Evolutionary conservation across 768 basidiomycete genomes (phyloP), one percentile per base, ranked within the genome.

Genomic region (Trametes cingulata): DNA sequence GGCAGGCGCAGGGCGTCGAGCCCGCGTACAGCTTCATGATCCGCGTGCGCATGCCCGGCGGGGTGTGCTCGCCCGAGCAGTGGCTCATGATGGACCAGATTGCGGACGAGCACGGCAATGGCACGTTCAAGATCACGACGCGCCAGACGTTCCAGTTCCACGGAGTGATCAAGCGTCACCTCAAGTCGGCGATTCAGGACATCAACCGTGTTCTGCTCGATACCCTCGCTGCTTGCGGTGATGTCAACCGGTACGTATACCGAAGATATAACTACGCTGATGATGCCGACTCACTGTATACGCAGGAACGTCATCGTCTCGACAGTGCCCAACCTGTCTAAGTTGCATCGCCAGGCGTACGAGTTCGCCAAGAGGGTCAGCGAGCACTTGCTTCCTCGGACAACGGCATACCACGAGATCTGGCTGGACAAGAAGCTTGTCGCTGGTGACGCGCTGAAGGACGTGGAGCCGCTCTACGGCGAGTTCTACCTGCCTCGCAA

Each of bases 61-160:
- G 97, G 64, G 95, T 99, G 20, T 98, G 97, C 73, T 82, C 78
- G 25, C 89, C 96, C 3, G 76, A 84, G 37, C 97, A 99, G 76
- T 98, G 97, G 97, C 77, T 95, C 51, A 84, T 88, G 65, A 93
- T 99, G 86, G 93, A 98, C 76, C 88, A 89, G 67, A 98, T 99
- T 67, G 85, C 97, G 54, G 97, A 98, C 71, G 92, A 94, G 73
- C 93, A 95, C 73, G 97, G 94, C 6, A 90, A 85, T 61, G 86
- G 90, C 46, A 93, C 95, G 6, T 90, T 98, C 78, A 99, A 99
- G 80, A 87, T 99, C 65, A 99, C 97, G 47, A 99, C 97, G 35
- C 83, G 97, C 62, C 87, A 94, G 73, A 99, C 97, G 10, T 99
- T 98, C 88, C 97, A 99, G 76, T 98, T 97, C 82, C 97, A 99